Evolutionary conservation across 164 flowering plant genomes (phyloP).

Genomic region (Tetracentron sinense): DNA sequence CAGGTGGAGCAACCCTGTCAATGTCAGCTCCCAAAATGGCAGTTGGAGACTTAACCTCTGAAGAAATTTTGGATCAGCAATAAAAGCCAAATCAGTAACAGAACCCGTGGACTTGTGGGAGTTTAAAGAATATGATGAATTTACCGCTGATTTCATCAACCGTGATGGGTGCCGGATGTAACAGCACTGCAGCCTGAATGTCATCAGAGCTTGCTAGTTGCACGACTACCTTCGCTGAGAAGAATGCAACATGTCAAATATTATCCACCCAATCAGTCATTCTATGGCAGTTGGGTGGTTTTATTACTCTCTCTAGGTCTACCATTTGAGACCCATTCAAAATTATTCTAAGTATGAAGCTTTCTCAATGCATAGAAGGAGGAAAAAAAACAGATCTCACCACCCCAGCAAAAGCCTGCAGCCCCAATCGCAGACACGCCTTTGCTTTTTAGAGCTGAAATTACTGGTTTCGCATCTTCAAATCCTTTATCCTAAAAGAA

Average conservation of each 20-base stretch:
- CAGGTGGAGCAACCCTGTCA: constrained; percentile 64
- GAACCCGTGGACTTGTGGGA: background rate
- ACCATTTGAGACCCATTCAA: too few species aligned
- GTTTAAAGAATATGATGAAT: background rate
- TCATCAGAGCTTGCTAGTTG: constrained; percentile 41
- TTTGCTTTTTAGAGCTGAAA: constrained; percentile 52
- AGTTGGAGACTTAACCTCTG: constrained; percentile 64
- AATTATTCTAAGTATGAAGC: background rate
- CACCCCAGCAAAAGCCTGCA: constrained; percentile 80
- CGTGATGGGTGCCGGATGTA: constrained; percentile 66
- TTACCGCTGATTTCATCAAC: constrained; percentile 64
- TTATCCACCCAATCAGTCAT: too few species aligned
- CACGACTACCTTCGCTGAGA: constrained; percentile 63
- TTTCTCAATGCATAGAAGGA: too few species aligned
- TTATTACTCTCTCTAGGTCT: too few species aligned
- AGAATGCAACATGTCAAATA: constrained; percentile 2
- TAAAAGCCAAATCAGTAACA: too few species aligned
- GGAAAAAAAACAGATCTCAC: constrained; percentile 27
- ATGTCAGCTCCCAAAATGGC: constrained; percentile 75
- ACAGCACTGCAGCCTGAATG: constrained; percentile 61
- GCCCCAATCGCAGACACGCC: constrained; percentile 58
- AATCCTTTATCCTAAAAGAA: constrained; percentile 47
- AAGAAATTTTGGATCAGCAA: background rate
- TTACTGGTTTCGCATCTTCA: constrained; percentile 54
- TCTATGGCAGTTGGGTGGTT: too few species aligned